These are phyloP conservation scores for Skeletonema menzelii DNA, from an alignment of 108 stramenopile genomes.

Conservation along the genomic window DNA sequence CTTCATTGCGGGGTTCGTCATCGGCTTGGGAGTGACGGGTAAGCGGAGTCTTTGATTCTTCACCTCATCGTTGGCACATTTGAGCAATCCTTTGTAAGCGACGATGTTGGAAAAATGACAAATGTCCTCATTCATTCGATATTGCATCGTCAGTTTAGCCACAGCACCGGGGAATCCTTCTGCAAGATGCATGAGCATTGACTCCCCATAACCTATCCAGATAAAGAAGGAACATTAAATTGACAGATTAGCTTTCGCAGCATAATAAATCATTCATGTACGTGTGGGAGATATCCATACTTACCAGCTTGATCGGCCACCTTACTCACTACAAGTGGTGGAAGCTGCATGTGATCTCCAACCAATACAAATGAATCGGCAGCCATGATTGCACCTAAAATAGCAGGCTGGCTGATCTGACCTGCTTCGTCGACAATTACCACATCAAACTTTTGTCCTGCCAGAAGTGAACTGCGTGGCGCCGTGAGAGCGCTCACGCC, in stretches of 20 bases:
- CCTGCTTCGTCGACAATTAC: constrained; percentile 99
- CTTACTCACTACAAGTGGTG: constrained; percentile 89
- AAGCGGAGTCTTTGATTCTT: constrained; percentile 40
- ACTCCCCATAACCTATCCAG: constrained; percentile 80
- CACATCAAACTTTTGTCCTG: constrained; percentile 88
- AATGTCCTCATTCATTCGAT: constrained; percentile 94
- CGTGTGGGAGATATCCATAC: constrained; percentile 8
- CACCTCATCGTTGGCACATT: constrained; percentile 86
- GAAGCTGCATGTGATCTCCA: constrained; percentile 98
- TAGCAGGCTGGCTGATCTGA: constrained; percentile 93
- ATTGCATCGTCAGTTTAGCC: constrained; percentile 89
- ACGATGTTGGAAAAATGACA: constrained; percentile 88
- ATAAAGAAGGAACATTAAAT: too few relatives aligned
- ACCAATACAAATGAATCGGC: constrained; percentile 93
- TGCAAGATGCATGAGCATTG: constrained; percentile 86
- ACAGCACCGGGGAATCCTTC: constrained; percentile 83
- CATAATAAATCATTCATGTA: background rate
- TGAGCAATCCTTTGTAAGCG: constrained; percentile 82
- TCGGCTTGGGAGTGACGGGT: background rate
- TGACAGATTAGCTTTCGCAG: background rate
- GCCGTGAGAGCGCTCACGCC: constrained; percentile 85
- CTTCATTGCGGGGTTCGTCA: constrained; percentile 10
- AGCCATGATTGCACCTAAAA: constrained; percentile 84
- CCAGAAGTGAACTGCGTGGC: constrained; percentile 72
- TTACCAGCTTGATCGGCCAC: constrained; percentile 82